A percentile compares a stretch with the other conserved stretches of the same genome.
Conservation (phyloP, 2,329 filamentous ascomycete species). For the Coniochaeta prunicola region DNA sequence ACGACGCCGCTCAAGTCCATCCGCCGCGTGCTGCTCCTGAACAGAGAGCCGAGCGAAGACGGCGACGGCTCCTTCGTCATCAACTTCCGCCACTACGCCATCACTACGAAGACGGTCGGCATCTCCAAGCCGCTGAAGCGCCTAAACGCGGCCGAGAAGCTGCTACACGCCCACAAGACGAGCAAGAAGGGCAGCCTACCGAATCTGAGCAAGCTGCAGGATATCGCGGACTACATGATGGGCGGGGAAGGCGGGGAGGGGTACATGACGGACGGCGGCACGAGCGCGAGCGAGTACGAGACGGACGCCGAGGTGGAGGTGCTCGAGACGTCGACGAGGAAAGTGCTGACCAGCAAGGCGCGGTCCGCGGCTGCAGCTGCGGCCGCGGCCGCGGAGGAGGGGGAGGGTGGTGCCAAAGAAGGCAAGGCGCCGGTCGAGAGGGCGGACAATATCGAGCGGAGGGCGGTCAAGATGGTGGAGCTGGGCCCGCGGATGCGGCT, state of each 20-base stretch:
- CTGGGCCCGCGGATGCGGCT: constrained; percentile 85
- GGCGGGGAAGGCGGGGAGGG: constrained; percentile 70
- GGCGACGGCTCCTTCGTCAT: constrained; percentile 70
- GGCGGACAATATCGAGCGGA: constrained; percentile 62
- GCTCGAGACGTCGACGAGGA: constrained; percentile 54
- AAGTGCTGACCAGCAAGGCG: constrained; percentile 46
- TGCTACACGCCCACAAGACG: constrained; percentile 49
- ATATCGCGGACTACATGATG: constrained; percentile 91
- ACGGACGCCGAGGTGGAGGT: constrained; percentile 96
- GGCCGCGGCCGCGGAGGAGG: constrained; percentile 29
- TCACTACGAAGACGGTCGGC: constrained; percentile 80
- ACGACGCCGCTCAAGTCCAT: constrained; percentile 87
- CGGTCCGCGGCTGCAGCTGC: constrained; percentile 38
- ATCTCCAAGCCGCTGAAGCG: constrained; percentile 78
- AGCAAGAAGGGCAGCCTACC: constrained; percentile 68
- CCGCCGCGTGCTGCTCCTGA: constrained; percentile 80
- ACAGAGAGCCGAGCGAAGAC: constrained; percentile 56
- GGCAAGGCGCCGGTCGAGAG: constrained; percentile 23
- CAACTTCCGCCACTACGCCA: constrained; percentile 89
- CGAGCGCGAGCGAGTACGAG: constrained; percentile 84
- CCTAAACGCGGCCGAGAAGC: constrained; percentile 77
- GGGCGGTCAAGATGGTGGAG: constrained; percentile 87
- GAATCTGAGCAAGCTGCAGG: constrained; percentile 83
- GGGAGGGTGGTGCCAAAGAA: constrained; percentile 30
- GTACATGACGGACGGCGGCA: constrained; percentile 71